Conservation (phyloP, 1,284 basidiomycete species). For the Ganoderma sinense region DNA sequence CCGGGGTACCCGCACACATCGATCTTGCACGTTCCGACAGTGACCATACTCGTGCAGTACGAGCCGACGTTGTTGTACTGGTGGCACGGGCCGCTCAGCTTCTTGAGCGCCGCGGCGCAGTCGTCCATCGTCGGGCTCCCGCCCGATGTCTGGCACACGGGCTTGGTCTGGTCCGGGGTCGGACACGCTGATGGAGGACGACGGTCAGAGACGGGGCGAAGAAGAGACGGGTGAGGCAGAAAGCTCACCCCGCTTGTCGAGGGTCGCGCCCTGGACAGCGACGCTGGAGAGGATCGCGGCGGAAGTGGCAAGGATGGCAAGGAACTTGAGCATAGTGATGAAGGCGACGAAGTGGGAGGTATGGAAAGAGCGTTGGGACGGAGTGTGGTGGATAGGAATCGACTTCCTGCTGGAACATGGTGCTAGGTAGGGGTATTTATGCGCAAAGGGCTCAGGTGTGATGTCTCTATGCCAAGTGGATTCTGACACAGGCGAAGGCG, state of each 20-base stretch:
- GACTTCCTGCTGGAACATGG: background rate
- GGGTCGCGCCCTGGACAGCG: conserved; percentile 5
- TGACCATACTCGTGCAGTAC: conserved; percentile 7
- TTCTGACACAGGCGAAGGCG: background rate
- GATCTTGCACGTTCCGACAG: conserved; percentile 15
- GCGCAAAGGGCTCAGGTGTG: background rate
- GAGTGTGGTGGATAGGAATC: background rate
- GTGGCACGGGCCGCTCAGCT: conserved; percentile 7
- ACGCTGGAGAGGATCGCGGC: background rate
- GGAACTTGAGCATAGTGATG: conserved; percentile 5
- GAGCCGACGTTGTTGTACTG: conserved; percentile 10
- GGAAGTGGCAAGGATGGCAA: conserved; percentile 8
- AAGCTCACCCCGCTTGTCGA: background rate
- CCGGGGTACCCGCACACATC: conserved; percentile 10
- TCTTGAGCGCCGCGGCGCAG: conserved; percentile 3
- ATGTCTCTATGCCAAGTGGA: background rate
- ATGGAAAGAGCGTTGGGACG: background rate
- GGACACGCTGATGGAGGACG: background rate
- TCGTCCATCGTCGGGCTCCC: conserved; percentile 4
- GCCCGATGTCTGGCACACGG: conserved; percentile 8
- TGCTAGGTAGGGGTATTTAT: background rate
- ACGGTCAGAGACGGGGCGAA: background rate
- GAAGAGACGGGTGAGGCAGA: background rate
- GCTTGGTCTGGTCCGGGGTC: conserved; percentile 1
- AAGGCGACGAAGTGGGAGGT: background rate